Conservation (phyloP, 176 grass and related monocot species). For the Triticum urartu region DNA sequence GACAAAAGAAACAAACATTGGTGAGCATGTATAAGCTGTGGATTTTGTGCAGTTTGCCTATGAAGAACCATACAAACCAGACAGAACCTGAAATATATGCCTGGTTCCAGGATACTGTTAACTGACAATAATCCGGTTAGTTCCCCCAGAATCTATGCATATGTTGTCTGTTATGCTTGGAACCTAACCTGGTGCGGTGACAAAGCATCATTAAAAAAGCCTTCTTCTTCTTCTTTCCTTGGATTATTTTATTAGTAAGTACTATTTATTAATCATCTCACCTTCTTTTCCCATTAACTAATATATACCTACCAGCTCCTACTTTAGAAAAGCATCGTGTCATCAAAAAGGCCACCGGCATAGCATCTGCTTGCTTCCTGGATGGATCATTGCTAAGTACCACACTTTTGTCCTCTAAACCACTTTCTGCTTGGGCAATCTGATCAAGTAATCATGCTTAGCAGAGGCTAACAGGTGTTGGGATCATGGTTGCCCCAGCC, state of each 20-base stretch:
- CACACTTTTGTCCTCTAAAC: neutral
- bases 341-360: conserved; percentile 27
- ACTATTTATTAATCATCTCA: neutral
- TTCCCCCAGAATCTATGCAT: conserved; percentile 5
- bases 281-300: conserved; percentile 21
- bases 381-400: conserved; percentile 39
- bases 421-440: neutral
- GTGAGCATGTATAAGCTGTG: neutral
- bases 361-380: conserved; percentile 22
- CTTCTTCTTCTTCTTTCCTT: neutral
- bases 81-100: neutral
- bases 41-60: neutral
- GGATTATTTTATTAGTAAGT: neutral
- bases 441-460: conserved; percentile 24
- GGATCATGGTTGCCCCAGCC: conserved; percentile 16
- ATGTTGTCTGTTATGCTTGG: conserved; percentile 13
- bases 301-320: neutral
- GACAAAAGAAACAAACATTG: neutral
- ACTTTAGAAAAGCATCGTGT: conserved; percentile 32
- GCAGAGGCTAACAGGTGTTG: neutral
- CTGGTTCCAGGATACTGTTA: neutral
- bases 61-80: neutral
- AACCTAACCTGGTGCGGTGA: neutral
- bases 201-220: conserved; percentile 14
- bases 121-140: neutral